phyloP scores from a whole-genome alignment of 345 rosid species.

The Gossypium anomalum region DNA sequence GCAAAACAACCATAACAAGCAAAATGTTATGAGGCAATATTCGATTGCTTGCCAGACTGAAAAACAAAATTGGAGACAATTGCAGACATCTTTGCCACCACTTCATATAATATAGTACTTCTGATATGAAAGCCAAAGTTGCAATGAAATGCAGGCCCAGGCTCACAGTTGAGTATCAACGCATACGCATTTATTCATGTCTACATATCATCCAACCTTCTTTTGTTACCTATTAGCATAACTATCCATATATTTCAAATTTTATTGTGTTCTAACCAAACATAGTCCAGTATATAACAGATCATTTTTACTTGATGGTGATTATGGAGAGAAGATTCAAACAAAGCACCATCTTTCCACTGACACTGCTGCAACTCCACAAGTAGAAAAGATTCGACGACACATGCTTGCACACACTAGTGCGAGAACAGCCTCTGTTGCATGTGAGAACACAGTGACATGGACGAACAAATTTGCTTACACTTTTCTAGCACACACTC shows the following conservation, averaged over 20 bases:
- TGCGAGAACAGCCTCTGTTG: neutral
- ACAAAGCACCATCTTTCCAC: neutral
- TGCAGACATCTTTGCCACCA: neutral
- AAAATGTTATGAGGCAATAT: neutral
- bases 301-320: neutral
- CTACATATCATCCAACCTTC: neutral
- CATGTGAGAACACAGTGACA: neutral
- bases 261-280: neutral
- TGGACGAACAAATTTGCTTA: neutral
- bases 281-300: neutral
- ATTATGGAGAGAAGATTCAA: neutral
- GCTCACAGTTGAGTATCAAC: neutral
- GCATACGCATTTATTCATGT: neutral
- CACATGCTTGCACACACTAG: neutral
- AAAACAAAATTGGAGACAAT: neutral
- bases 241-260: neutral
- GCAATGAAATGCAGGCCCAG: neutral
- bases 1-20: constrained; percentile 20
- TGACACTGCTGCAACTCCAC: neutral
- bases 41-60: neutral
- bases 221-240: neutral
- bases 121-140: neutral
- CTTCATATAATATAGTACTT: neutral
- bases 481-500: neutral
- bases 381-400: neutral